Conservation (phyloP, 169 alveolate genomes). For the Eimeria falciformis region DNA sequence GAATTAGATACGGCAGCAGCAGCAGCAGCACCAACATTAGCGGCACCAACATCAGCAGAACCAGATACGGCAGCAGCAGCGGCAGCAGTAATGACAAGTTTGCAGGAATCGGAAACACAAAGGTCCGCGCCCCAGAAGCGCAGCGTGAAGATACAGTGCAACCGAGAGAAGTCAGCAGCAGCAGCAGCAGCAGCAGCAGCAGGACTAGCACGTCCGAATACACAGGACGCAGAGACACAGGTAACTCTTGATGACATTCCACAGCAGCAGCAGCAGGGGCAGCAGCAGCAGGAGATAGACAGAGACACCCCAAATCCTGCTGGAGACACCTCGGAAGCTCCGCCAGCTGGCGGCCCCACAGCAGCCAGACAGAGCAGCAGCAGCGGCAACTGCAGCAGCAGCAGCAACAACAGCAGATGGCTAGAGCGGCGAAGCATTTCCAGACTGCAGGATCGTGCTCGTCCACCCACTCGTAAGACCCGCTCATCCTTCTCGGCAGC, state of each 20-base stretch:
- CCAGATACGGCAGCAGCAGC: not conserved
- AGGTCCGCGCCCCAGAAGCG: conserved; percentile 39
- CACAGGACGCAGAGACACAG: conserved; percentile 35
- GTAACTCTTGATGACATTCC: not conserved
- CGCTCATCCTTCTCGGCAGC: conserved; percentile 23
- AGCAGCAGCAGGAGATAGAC: conserved; percentile 29
- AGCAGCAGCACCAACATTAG: not conserved
- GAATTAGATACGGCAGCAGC: not conserved
- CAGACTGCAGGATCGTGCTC: not conserved
- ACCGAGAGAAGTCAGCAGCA: conserved; percentile 23
- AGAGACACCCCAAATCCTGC: not conserved
- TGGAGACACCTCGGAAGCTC: not conserved
- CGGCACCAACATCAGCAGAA: not conserved
- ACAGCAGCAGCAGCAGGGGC: conserved; percentile 26
- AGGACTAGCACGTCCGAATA: not conserved
- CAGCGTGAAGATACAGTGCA: conserved; percentile 59
- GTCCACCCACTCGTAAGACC: not conserved
- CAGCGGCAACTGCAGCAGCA: conserved; percentile 8
- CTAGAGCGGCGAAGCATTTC: conserved; percentile 8
- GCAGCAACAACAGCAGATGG: conserved; percentile 8
- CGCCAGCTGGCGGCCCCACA: not conserved
- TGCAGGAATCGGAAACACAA: not conserved
- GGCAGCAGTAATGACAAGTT: not conserved
- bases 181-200: conserved; percentile 12
- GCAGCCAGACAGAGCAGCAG: not conserved